Percentiles rank a stretch among this genome's conserved stretches.
phyloP scores from a whole-genome alignment of 371 early-diverging fungal genomes.

The Chytridiales sp. region DNA sequence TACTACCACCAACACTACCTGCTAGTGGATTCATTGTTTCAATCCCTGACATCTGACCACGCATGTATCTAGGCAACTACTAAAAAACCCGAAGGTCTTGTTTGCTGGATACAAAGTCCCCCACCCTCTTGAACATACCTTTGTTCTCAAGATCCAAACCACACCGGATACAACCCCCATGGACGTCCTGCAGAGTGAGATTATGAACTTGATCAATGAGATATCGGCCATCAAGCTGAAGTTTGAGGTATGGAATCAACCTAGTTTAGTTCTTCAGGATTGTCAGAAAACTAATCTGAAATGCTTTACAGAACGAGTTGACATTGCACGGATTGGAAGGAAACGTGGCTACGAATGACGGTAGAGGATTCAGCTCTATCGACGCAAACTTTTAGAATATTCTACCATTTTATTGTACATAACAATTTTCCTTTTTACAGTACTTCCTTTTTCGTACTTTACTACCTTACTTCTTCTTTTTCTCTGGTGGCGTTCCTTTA shows the following conservation, averaged over 20 bases:
- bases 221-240: conserved; percentile 77
- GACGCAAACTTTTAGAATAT: not conserved
- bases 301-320: conserved; percentile 35
- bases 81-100: conserved; percentile 87
- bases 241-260: conserved; percentile 54
- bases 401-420: not conserved
- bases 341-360: not conserved
- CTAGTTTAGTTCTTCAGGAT: not conserved
- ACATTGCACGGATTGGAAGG: conserved; percentile 39
- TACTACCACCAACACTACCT: too few relatives aligned
- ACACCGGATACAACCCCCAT: conserved; percentile 80
- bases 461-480: conserved; percentile 23
- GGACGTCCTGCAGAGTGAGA: conserved; percentile 74
- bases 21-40: too few relatives aligned
- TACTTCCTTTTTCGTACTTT: conserved; percentile 26
- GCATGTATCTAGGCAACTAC: conserved; percentile 65
- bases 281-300: not conserved
- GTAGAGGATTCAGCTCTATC: not conserved
- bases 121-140: conserved; percentile 94
- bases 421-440: conserved; percentile 28
- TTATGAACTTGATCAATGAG: conserved; percentile 76
- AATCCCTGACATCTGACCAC: too few relatives aligned
- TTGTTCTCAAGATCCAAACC: conserved; percentile 90
- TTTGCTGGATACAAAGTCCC: conserved; percentile 98
- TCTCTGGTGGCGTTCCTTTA: too few relatives aligned